Evolutionary conservation across 2,329 filamentous ascomycete genomes (phyloP).

Genomic region (Xylariomycetidae sp.): DNA sequence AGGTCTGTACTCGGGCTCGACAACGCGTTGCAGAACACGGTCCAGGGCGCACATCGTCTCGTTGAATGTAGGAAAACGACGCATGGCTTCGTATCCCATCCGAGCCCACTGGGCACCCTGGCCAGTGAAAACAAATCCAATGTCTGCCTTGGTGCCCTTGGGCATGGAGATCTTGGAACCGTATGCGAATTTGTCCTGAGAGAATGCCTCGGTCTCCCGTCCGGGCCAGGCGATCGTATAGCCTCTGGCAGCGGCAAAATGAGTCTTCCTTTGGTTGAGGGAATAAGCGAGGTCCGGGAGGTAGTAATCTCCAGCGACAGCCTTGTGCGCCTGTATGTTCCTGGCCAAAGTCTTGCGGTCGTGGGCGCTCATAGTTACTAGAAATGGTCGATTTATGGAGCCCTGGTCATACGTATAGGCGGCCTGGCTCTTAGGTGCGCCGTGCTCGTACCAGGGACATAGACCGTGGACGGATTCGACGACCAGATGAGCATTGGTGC

Average conservation of each 20-base stretch:
- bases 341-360: conserved; percentile 1
- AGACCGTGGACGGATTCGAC: conserved; percentile 15
- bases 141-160: neutral
- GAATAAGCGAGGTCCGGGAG: conserved; percentile 13
- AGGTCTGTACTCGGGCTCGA: neutral
- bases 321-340: conserved; percentile 15
- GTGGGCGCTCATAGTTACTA: conserved; percentile 3
- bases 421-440: conserved; percentile 8
- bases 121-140: conserved; percentile 21
- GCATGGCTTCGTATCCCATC: conserved; percentile 19
- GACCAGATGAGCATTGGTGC: conserved; percentile 16
- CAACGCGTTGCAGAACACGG: neutral
- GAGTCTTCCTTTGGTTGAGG: conserved; percentile 2
- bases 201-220: conserved; percentile 7
- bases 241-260: conserved; percentile 2
- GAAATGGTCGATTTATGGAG: conserved; percentile 1
- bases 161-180: conserved; percentile 1
- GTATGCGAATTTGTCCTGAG: conserved; percentile 1
- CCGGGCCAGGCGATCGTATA: conserved; percentile 9
- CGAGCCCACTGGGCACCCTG: conserved; percentile 23
- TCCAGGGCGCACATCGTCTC: neutral
- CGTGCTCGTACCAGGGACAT: conserved; percentile 14
- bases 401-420: conserved; percentile 1
- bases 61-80: conserved; percentile 3
- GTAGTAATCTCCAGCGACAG: conserved; percentile 11